Percentiles rank a stretch among this genome's conserved stretches.
Conservation (phyloP, 1,139 yeast species). For the Spathaspora sp. region DNA sequence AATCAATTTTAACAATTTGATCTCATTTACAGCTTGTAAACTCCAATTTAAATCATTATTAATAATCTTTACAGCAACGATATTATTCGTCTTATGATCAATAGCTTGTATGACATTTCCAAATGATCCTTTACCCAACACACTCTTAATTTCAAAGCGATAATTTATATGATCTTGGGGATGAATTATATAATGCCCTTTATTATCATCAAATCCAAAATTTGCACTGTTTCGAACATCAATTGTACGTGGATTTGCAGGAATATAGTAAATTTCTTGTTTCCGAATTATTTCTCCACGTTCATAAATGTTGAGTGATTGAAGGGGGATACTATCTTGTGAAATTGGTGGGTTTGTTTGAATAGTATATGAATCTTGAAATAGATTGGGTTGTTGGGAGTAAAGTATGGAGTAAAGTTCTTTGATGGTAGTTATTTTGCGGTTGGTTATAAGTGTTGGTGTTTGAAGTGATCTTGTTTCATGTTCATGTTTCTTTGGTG, state of each 20-base stretch:
- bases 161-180: conserved; percentile 75
- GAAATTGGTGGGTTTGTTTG: conserved; percentile 4
- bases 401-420: conserved; percentile 22
- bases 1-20: conserved; percentile 61
- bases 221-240: conserved; percentile 50
- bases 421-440: conserved; percentile 17
- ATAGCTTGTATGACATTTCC: conserved; percentile 73
- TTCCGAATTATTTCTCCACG: conserved; percentile 50
- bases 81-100: conserved; percentile 60
- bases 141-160: conserved; percentile 60
- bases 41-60: conserved; percentile 75
- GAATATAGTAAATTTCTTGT: conserved; percentile 41
- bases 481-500: conserved; percentile 3
- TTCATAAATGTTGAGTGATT: conserved; percentile 46
- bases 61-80: conserved; percentile 75
- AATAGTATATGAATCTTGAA: conserved; percentile 8
- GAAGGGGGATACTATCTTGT: conserved; percentile 9
- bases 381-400: conserved; percentile 23
- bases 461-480: neutral
- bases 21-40: conserved; percentile 76
- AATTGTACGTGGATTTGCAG: conserved; percentile 26
- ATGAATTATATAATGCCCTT: conserved; percentile 59
- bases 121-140: conserved; percentile 80
- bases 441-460: neutral
- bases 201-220: conserved; percentile 72